Base-by-base conservation (phyloP, 2,329 filamentous ascomycete species). In the Sclerotinia minor region DNA sequence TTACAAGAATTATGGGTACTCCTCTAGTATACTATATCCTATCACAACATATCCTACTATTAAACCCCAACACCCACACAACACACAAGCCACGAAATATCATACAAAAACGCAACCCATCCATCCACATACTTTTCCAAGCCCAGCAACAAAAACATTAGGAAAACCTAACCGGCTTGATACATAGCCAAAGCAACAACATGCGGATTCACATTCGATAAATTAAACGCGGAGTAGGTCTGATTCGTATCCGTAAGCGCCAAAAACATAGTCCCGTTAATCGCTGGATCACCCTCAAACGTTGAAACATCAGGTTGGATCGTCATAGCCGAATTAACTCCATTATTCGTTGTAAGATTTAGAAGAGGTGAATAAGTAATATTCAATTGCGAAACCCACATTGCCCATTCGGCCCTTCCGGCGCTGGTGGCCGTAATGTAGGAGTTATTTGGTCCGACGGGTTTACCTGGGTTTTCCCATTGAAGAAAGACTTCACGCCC, bases 261-360 rank as follows among this genome's bases (percentile, higher is more conserved):
- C 58, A 96, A 80, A 76, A 94, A 95, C 79, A 93, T 90, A 5
- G 92, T 95, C 0, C 86, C 89, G 72, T 95, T 95, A 63, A 91
- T 82, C 1, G 86, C 85, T 0, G 71, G 70, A 50, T 72, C 71
- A n/a, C 87, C 85, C 68, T 84, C 81, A 75, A 84, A 95, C 0
- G 90, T 89, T 49, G 85, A 84, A 8, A 84, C 81, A 71, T 90
- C 85, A 0, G 92, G 92, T 81, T 96, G 91, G 70, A 88, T 86
- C 0, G 91, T 92, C 76, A 67, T 57, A 1, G 72, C 74, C 8
- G 81, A 79, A 8, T 76, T 74, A 21, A 75, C 52, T 3, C 71
- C 73, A 4, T 81, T 78, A 1, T 74, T 69, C 2, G 72, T 29
- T 5, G 83, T 85, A 5, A 85, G 74, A 65, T 87, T 81, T n/a